Conservation (phyloP, 441 rosid genomes). For the Brassica balearica region DNA sequence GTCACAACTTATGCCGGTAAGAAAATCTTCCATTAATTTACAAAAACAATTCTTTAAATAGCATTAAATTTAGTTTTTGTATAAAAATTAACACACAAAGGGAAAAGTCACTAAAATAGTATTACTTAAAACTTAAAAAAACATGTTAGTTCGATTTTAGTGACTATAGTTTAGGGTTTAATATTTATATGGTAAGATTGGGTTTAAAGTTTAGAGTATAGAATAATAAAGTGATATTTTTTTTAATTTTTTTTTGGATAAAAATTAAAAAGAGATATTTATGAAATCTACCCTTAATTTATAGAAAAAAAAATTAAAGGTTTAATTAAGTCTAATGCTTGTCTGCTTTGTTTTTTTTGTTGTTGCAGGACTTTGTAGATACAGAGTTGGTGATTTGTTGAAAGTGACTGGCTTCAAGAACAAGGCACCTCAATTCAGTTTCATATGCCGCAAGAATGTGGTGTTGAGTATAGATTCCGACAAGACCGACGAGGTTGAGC, state of each 20-base stretch:
- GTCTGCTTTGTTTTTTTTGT: background rate
- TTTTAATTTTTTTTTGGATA: too few species aligned
- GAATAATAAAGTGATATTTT: too few species aligned
- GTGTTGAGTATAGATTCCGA: conserved; percentile 71
- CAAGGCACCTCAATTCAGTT: conserved; percentile 71
- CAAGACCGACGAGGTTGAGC: conserved; percentile 78
- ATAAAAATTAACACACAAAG: background rate
- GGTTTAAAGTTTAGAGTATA: background rate
- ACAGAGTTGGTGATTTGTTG: conserved; percentile 69
- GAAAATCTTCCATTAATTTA: background rate
- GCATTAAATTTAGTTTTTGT: background rate
- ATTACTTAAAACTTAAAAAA: background rate
- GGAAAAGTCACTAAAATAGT: background rate
- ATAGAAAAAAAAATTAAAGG: background rate
- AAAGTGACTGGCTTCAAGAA: conserved; percentile 74
- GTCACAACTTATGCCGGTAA: conserved; percentile 77
- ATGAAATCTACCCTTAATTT: background rate
- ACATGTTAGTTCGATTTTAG: background rate
- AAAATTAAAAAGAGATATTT: background rate
- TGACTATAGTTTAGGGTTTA: background rate
- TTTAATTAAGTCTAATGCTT: conserved; percentile 3
- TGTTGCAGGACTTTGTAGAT: conserved; percentile 57
- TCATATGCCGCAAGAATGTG: conserved; percentile 75
- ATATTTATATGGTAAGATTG: background rate
- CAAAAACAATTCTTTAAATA: background rate